A percentile compares a stretch with the other conserved stretches of the same genome.
These are phyloP conservation scores for Alternaria tenuissima DNA, from an alignment of 2,329 filamentous ascomycete species.

Conservation along the genomic window DNA sequence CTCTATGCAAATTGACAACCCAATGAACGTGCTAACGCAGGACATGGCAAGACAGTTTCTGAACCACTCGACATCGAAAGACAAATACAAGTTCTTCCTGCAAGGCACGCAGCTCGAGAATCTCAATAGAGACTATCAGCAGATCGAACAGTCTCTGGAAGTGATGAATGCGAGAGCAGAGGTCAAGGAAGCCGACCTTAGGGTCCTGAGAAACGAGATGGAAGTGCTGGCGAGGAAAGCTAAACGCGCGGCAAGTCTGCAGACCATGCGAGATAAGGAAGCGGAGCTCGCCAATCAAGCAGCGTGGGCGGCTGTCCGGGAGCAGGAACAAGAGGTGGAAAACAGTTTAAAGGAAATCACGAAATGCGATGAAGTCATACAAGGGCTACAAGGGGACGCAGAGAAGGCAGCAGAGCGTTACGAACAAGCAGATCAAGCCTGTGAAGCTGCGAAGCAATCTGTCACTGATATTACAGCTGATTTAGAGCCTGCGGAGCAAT, in stretches of 20 bases:
- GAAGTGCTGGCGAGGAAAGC: conserved; percentile 71
- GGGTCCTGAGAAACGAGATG: conserved; percentile 63
- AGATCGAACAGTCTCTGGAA: conserved; percentile 82
- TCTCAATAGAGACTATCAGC: conserved; percentile 87
- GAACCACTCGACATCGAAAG: conserved; percentile 78
- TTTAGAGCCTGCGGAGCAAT: conserved; percentile 56
- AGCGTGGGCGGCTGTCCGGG: conserved; percentile 87
- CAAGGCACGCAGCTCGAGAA: conserved; percentile 94
- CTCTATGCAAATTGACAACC: conserved; percentile 93
- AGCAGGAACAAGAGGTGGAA: conserved; percentile 67
- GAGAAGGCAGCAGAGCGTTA: conserved; percentile 54
- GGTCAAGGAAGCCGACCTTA: conserved; percentile 69
- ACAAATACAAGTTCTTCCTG: conserved; percentile 97
- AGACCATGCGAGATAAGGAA: conserved; percentile 69
- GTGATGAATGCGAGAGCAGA: conserved; percentile 71
- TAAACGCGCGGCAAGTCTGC: conserved; percentile 71
- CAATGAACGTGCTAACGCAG: conserved; percentile 93
- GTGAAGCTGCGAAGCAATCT: conserved; percentile 48
- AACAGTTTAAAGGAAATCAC: conserved; percentile 39
- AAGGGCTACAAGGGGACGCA: conserved; percentile 56
- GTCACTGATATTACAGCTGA: conserved; percentile 47
- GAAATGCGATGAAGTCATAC: conserved; percentile 57
- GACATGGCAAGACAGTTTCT: conserved; percentile 95
- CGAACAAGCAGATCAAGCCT: conserved; percentile 54
- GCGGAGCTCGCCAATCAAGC: conserved; percentile 70